Evolutionary conservation across 371 early-diverging fungal species (phyloP).

Genomic region (Amoeboaphelidium protococcarum): DNA sequence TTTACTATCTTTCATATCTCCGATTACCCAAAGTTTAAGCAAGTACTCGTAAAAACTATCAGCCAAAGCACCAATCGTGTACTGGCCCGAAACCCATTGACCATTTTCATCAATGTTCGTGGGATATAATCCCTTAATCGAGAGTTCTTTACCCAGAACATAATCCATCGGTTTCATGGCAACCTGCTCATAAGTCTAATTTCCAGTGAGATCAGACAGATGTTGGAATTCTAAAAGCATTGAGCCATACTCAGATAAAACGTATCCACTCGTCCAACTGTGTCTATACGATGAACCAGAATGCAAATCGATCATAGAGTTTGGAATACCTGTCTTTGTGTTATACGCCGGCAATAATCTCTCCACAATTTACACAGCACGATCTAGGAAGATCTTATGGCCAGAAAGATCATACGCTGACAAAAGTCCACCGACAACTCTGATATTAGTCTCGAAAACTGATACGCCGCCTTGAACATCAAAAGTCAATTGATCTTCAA

Average conservation of each 20-base stretch:
- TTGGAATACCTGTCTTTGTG: constrained; percentile 26
- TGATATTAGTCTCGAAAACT: constrained; percentile 13
- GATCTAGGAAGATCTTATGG: constrained; percentile 9
- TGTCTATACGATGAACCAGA: constrained; percentile 5
- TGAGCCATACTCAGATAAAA: constrained; percentile 2
- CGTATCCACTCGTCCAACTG: neutral
- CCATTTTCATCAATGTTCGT: neutral
- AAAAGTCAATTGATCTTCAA: constrained; percentile 6
- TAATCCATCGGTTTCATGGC: neutral
- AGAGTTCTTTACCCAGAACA: neutral
- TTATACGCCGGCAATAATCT: constrained; percentile 26
- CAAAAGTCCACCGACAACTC: constrained; percentile 14
- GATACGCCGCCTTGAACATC: neutral
- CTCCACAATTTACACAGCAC: constrained; percentile 23
- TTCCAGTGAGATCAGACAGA: constrained; percentile 2
- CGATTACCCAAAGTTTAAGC: neutral
- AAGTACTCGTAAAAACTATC: constrained; percentile 1
- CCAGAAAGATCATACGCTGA: constrained; percentile 13
- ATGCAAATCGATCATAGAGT: constrained; percentile 4
- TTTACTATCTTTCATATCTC: neutral
- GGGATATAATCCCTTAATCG: neutral
- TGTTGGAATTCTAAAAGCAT: constrained; percentile 2
- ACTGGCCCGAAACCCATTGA: neutral
- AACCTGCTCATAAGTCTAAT: neutral
- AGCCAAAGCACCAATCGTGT: neutral